phyloP scores from a whole-genome alignment of 1,284 basidiomycete genomes.

The Tylopilus sp. region DNA sequence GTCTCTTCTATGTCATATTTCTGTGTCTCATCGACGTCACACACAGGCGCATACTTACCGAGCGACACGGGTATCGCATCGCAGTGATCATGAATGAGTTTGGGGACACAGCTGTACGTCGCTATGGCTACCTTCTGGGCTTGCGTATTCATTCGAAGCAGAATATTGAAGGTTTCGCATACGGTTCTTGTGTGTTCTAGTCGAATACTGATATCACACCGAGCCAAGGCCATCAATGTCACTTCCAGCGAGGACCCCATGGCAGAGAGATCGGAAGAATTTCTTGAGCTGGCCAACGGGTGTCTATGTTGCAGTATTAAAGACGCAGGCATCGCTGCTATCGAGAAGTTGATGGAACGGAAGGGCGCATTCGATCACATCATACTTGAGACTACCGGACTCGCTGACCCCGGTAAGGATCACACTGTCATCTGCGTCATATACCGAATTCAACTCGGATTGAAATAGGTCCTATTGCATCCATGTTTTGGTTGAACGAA shows the following conservation, averaged over 20 bases:
- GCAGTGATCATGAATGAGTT: slow-evolving; percentile 99
- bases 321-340: slow-evolving; percentile 90
- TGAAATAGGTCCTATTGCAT: slow-evolving; percentile 76
- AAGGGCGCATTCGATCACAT: slow-evolving; percentile 94
- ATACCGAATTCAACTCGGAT: slow-evolving; percentile 6
- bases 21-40: slow-evolving; percentile 5
- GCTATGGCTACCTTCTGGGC: slow-evolving; percentile 9
- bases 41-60: slow-evolving; percentile 87
- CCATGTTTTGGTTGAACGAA: slow-evolving; percentile 94
- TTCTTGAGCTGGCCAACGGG: slow-evolving; percentile 92
- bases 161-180: slow-evolving; percentile 72
- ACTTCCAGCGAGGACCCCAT: slow-evolving; percentile 73
- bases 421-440: slow-evolving; percentile 1
- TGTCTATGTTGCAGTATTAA: slow-evolving; percentile 96
- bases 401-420: slow-evolving; percentile 87
- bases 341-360: slow-evolving; percentile 87
- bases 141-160: slow-evolving; percentile 39
- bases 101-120: slow-evolving; percentile 83
- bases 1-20: slow-evolving; percentile 28
- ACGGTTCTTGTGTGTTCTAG: slow-evolving; percentile 48
- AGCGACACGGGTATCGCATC: slow-evolving; percentile 92
- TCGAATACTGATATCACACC: slow-evolving; percentile 11
- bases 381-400: slow-evolving; percentile 91
- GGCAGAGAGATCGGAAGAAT: slow-evolving; percentile 76
- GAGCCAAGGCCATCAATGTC: slow-evolving; percentile 83